These are phyloP conservation scores for Ogataea parapolymorpha DNA, from an alignment of 805 yeast species.

Conservation along the genomic window DNA sequence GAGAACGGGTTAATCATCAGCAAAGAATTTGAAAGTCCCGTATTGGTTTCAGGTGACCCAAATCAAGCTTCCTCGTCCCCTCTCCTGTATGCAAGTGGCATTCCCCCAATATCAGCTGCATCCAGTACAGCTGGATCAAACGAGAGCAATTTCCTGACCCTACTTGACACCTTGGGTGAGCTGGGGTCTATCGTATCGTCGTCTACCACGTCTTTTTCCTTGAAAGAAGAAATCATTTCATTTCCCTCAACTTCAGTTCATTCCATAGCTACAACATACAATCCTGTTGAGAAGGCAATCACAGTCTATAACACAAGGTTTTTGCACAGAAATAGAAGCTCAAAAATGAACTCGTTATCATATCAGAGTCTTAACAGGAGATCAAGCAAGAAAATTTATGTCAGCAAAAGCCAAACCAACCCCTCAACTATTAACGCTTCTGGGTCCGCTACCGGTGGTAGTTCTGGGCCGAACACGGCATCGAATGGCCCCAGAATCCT, in stretches of 20 bases:
- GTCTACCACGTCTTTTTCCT: constrained; percentile 60
- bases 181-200: constrained; percentile 70
- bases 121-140: constrained; percentile 12
- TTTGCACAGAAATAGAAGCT: constrained; percentile 25
- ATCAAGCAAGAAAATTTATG: constrained; percentile 24
- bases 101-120: constrained; percentile 17
- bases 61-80: constrained; percentile 7
- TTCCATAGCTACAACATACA: constrained; percentile 55
- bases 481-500: constrained; percentile 42
- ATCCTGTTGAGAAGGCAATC: constrained; percentile 42
- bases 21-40: constrained; percentile 20
- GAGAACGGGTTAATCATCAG: constrained; percentile 58
- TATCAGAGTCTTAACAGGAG: constrained; percentile 19
- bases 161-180: constrained; percentile 73
- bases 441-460: constrained; percentile 20
- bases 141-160: constrained; percentile 50
- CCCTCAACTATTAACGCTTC: constrained; percentile 10
- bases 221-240: constrained; percentile 51
- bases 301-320: constrained; percentile 56
- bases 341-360: constrained; percentile 16
- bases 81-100: constrained; percentile 7
- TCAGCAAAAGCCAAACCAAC: constrained; percentile 10
- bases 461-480: constrained; percentile 29
- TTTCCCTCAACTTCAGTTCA: constrained; percentile 46
- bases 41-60: constrained; percentile 5